Evolutionary conservation across 108 stramenopile species (phyloP), one percentile per base, ranked within the genome.

Genomic region (Fragilariopsis cylindrus): DNA sequence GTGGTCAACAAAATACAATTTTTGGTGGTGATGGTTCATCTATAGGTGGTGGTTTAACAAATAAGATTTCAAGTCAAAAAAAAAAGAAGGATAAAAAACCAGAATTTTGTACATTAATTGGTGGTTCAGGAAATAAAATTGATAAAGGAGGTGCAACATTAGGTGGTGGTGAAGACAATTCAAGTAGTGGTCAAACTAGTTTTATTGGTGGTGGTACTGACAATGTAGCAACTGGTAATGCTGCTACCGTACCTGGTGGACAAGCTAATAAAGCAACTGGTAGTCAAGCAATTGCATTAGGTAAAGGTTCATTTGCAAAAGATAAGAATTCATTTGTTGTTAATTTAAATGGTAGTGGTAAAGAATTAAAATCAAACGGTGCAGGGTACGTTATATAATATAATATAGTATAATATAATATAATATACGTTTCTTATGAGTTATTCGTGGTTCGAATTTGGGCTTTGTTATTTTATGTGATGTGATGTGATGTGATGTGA

Each of bases 161-260:
- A 41, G 58, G 58, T 4, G 58, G 58, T 30, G 58, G 58, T 9
- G 41, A 21, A 60, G 58, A 60, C 21, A 60, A 60, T 60, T 30
- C 40, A 21, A 60, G 39, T 41, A 30, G 30, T 30, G 30, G 30
- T 30, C 30, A 30, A 30, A 30, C 30, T 30, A 30, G 30, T 30
- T 30, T 30, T 30, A 30, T 30, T 30, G 30, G 30, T 30, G 30
- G 30, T 30, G 30, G 30, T 30, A 30, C 30, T 30, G n/a, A 60
- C 21, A 60, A 60, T 60, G 21, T 21, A 9, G 58, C 41, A 6
- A 9, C 41, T 4, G 58, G 58, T 7, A 60, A 30, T 4, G 39
- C 7, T 9, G 58, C 40, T 60, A n/a, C 19, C 41, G 58, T 60
- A 6, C 39, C 41, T 60, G 58, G 58, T 4, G 58, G 58, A n/a